Conservation (phyloP, 352 stramenopile genomes). For the Phytophthora uliginosa region DNA sequence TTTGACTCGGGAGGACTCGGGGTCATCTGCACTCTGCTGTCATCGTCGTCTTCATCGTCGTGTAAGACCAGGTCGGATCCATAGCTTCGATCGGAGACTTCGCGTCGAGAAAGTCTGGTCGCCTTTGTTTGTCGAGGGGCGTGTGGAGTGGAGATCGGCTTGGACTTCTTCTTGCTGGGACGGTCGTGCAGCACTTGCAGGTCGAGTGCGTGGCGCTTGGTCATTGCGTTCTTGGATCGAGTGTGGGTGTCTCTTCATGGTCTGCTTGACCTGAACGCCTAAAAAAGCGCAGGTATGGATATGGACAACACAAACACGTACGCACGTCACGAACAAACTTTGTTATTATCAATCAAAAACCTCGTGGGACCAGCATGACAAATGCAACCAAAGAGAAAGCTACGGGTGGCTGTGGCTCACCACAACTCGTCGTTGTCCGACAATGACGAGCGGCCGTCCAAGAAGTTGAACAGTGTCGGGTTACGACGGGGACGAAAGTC, state of each 20-base stretch:
- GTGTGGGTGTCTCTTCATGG: conserved; percentile 23
- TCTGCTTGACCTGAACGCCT: conserved; percentile 2
- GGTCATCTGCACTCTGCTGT: neutral
- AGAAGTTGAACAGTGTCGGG: conserved; percentile 18
- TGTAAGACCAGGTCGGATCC: neutral
- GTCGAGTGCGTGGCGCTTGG: conserved; percentile 42
- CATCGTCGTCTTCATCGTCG: conserved; percentile 2
- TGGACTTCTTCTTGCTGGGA: conserved; percentile 25
- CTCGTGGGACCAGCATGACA: neutral
- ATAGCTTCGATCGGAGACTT: conserved; percentile 5
- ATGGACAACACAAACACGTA: neutral
- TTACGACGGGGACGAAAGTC: neutral
- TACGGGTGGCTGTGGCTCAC: neutral
- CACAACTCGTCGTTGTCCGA: neutral
- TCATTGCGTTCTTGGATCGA: conserved; percentile 17
- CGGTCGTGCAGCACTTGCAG: conserved; percentile 32
- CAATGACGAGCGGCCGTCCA: neutral
- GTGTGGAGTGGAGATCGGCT: conserved; percentile 12
- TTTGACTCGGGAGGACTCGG: conserved; percentile 4
- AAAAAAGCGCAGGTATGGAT: neutral
- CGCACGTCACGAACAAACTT: too few species aligned
- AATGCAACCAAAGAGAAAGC: neutral
- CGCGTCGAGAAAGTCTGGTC: conserved; percentile 1
- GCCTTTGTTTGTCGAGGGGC: conserved; percentile 13
- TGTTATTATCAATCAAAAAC: too few species aligned